Conservation (phyloP, 208 protist species). For the Acanthamoeba divionensis region DNA sequence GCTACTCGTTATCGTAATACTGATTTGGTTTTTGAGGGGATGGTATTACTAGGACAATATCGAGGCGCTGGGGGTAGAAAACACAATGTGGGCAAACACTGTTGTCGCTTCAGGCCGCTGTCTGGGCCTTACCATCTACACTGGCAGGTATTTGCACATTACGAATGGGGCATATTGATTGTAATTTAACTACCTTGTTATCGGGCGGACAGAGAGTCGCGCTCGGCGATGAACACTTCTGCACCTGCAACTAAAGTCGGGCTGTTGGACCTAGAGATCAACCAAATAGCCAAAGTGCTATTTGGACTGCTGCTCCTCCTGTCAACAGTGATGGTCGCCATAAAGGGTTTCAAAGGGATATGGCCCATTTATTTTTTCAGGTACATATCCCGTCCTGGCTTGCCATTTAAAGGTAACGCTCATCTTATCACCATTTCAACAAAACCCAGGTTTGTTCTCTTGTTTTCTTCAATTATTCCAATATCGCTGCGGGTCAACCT, state of each 20-base stretch:
- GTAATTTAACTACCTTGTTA: too few species aligned
- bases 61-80: slow-evolving; percentile 90
- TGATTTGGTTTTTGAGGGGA: background rate
- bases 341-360: slow-evolving; percentile 77
- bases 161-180: too few species aligned
- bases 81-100: slow-evolving; percentile 96
- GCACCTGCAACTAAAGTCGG: slow-evolving; percentile 87
- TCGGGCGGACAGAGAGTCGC: slow-evolving; percentile 82
- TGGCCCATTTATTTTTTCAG: slow-evolving; percentile 89
- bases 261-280: slow-evolving; percentile 93
- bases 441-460: slow-evolving; percentile 90
- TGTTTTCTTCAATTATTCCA: slow-evolving; percentile 97
- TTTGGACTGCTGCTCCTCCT: slow-evolving; percentile 76
- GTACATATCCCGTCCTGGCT: background rate
- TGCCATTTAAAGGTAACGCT: background rate
- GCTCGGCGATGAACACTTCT: slow-evolving; percentile 92
- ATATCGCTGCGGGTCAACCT: slow-evolving; percentile 95
- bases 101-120: slow-evolving; percentile 91
- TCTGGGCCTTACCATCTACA: slow-evolving; percentile 88
- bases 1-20: too few species aligned
- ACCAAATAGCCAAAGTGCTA: slow-evolving; percentile 89
- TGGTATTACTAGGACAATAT: slow-evolving; percentile 31
- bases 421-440: background rate
- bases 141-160: slow-evolving; percentile 73
- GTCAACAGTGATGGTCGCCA: slow-evolving; percentile 71